Base-by-base conservation (phyloP, 805 yeast genomes). In the Groenewaldozyma tartarivorans region DNA sequence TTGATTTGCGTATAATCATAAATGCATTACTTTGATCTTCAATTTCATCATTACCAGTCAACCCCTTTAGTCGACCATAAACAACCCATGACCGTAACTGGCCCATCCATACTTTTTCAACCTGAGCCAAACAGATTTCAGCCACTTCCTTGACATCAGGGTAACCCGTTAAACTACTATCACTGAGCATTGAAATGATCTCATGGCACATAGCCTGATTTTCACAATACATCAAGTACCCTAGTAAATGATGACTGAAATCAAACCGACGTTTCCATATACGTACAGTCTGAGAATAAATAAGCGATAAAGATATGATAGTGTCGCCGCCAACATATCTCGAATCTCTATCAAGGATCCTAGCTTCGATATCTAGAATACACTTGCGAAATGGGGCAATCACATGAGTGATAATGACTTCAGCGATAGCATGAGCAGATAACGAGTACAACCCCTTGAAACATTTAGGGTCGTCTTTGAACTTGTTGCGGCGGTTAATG, bases 11-110 rank as follows among this genome's bases (percentile, higher is more conserved):
- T 2, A 33, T 38, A 20, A 50, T 41, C 50, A 49, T 48, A 26
- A 50, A 48, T 27, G 44, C 53, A 15, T 38, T 35, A 11, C 24
- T n/a, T 6, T 36, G 20, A 4, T 49, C 43, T 17, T 24, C 29
- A 24, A 24, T 9, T 24, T 24, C 29, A 24, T 24, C 29, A 13
- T 24, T 24, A n/a, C n/a, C n/a, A n/a, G n/a, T n/a, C 29, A 24
- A 13, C 7, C 13, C 13, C 29, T 24, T 24, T 24, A 48, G 34
- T 20, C 46, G 38, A 2, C 54, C 55, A 33, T 48, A 51, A 4
- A 50, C 31, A 5, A 47, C 35, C 55, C 52, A 50, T 15, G 47
- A 17, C 33, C 44, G 24, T 7, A 50, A 32, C 22, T 47, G 51
- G 9, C 36, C 31, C 21, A 50, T 32, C 54, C 54, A 50, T 16